Conservation (phyloP, 2,329 filamentous ascomycete genomes). For the Fusarium kyushuense region DNA sequence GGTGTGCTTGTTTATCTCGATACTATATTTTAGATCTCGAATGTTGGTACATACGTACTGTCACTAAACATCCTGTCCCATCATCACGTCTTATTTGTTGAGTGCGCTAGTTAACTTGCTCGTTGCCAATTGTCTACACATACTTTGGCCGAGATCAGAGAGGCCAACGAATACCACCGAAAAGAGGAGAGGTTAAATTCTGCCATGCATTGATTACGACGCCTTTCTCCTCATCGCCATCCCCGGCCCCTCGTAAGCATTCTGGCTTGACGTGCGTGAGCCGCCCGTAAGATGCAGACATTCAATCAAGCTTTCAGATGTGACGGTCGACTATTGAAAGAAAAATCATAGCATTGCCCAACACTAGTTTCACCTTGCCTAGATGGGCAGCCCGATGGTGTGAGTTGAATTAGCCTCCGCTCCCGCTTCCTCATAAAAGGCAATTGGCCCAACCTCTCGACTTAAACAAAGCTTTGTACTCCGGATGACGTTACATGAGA, state of each 20-base stretch:
- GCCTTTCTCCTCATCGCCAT: conserved; percentile 9
- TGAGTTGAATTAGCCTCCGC: conserved; percentile 10
- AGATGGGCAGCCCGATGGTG: conserved; percentile 3
- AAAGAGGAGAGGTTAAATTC: conserved; percentile 19
- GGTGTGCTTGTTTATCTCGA: conserved; percentile 4
- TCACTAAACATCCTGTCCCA: conserved; percentile 20
- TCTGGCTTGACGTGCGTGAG: conserved; percentile 3
- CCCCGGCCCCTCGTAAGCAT: conserved; percentile 13
- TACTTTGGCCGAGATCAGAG: conserved; percentile 16
- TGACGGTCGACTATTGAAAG: conserved; percentile 20
- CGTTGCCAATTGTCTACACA: neutral
- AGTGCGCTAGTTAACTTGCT: conserved; percentile 23
- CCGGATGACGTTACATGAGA: conserved; percentile 37
- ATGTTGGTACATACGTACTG: neutral
- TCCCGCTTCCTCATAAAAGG: neutral
- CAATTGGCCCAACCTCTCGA: conserved; percentile 28
- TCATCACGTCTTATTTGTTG: conserved; percentile 22
- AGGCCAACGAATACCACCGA: conserved; percentile 15
- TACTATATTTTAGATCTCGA: neutral
- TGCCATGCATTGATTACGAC: conserved; percentile 20
- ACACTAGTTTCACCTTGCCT: conserved; percentile 4
- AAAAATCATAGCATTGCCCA: conserved; percentile 8
- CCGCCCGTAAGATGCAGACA: conserved; percentile 6
- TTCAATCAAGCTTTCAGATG: conserved; percentile 7
- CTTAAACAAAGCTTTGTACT: conserved; percentile 10